Evolutionary conservation across 257 asterid genomes (phyloP).

Genomic region (Verbascum thapsus): DNA sequence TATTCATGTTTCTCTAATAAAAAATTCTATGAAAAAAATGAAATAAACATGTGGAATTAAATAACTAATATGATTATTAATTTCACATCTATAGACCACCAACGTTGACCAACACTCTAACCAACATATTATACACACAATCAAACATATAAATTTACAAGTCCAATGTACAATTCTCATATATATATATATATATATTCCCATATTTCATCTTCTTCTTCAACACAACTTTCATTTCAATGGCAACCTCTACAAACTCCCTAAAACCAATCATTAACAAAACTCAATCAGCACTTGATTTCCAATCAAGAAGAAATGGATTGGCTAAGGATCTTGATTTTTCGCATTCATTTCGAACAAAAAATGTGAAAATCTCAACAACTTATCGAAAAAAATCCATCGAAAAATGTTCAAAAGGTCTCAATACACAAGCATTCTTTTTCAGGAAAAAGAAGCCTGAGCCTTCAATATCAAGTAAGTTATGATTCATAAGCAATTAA

Average conservation of each 20-base stretch:
- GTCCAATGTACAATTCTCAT: slow-evolving; percentile 13
- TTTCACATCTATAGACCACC: slow-evolving; percentile 12
- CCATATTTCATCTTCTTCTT: too few species aligned
- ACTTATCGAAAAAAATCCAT: slow-evolving; percentile 11
- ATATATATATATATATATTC: neutral
- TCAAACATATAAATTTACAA: too few species aligned
- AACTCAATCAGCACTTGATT: slow-evolving; percentile 8
- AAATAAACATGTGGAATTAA: slow-evolving; percentile 14
- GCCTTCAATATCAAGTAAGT: slow-evolving; percentile 39
- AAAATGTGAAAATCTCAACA: slow-evolving; percentile 28
- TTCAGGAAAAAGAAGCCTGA: slow-evolving; percentile 36
- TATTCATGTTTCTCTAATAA: too few species aligned
- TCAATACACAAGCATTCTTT: slow-evolving; percentile 48
- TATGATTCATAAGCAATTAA: neutral
- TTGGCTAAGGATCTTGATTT: slow-evolving; percentile 26
- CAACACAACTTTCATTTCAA: neutral
- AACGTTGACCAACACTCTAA: neutral
- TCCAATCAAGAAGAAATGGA: slow-evolving; percentile 16
- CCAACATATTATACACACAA: neutral
- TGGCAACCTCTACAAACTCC: slow-evolving; percentile 37
- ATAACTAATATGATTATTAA: neutral
- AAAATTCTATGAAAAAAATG: neutral
- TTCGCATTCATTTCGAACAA: slow-evolving; percentile 31
- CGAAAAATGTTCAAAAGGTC: slow-evolving; percentile 22
- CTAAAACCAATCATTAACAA: slow-evolving; percentile 23